These are phyloP conservation scores for Boletus sp. DNA, from an alignment of 1,284 basidiomycete genomes.

Conservation along the genomic window DNA sequence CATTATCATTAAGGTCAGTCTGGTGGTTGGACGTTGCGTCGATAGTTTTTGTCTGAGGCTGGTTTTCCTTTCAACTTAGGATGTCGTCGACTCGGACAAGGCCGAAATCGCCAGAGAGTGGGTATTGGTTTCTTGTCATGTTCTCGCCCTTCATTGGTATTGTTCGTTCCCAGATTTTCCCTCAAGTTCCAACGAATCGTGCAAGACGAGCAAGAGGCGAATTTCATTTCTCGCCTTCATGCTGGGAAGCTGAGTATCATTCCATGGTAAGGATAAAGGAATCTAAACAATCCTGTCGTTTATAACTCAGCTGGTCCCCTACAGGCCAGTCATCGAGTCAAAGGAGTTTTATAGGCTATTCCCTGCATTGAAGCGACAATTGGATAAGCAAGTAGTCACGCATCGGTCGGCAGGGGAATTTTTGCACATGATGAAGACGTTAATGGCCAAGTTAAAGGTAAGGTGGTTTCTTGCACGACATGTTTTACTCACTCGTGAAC, in stretches of 20 bases:
- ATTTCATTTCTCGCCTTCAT: slow-evolving; percentile 57
- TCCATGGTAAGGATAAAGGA: slow-evolving; percentile 36
- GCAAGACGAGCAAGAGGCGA: slow-evolving; percentile 54
- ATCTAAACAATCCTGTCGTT: too few species aligned
- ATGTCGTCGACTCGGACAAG: slow-evolving; percentile 56
- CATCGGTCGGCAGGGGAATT: slow-evolving; percentile 52
- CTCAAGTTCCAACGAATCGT: slow-evolving; percentile 56
- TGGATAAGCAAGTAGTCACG: slow-evolving; percentile 47
- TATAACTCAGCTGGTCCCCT: neutral
- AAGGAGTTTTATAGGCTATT: slow-evolving; percentile 55
- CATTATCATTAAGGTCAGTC: slow-evolving; percentile 57
- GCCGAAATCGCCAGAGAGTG: slow-evolving; percentile 47
- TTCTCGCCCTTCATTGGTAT: neutral
- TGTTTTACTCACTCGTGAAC: neutral
- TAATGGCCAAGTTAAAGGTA: slow-evolving; percentile 67
- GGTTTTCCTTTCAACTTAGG: slow-evolving; percentile 34
- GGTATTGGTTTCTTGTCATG: neutral
- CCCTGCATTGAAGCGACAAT: slow-evolving; percentile 39
- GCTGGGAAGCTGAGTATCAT: slow-evolving; percentile 53
- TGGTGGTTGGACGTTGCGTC: accelerated
- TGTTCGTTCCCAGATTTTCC: slow-evolving; percentile 38
- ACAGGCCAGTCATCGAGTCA: slow-evolving; percentile 59
- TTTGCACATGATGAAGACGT: slow-evolving; percentile 52
- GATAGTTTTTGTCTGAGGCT: neutral
- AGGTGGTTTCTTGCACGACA: neutral